Percentiles rank a stretch among this genome's conserved stretches.
phyloP scores from a whole-genome alignment of 495 filamentous ascomycete genomes.

The Hyaloscypha finlandica region DNA sequence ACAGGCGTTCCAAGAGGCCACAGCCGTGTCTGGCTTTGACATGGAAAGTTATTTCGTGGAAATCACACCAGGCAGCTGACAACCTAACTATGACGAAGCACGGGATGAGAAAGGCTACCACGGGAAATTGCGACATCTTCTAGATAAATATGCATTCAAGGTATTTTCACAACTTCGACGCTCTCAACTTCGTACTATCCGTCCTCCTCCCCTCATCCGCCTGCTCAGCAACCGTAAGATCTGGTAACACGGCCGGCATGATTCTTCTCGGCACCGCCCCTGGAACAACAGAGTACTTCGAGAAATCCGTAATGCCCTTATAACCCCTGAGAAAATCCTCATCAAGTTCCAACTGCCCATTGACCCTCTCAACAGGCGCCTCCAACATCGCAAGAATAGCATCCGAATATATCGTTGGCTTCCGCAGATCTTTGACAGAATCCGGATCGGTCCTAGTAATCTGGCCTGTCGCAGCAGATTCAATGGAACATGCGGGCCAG shows the following conservation, averaged over 20 bases:
- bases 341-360: slow-evolving; percentile 73
- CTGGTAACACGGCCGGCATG: slow-evolving; percentile 74
- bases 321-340: slow-evolving; percentile 77
- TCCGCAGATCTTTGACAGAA: slow-evolving; percentile 58
- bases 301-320: slow-evolving; percentile 67
- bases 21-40: too few relatives aligned
- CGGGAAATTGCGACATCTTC: too few relatives aligned
- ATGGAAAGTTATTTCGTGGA: too few relatives aligned
- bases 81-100: too few relatives aligned
- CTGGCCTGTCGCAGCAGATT: slow-evolving; percentile 69
- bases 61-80: too few relatives aligned
- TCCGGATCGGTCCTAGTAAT: slow-evolving; percentile 48
- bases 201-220: slow-evolving; percentile 75
- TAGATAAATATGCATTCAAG: background rate
- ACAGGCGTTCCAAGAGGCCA: too few relatives aligned
- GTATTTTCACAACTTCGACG: slow-evolving; percentile 18
- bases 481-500: slow-evolving; percentile 76
- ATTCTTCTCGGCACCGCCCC: slow-evolving; percentile 70
- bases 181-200: slow-evolving; percentile 57
- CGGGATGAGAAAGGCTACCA: too few relatives aligned
- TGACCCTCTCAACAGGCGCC: slow-evolving; percentile 61
- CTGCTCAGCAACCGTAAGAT: slow-evolving; percentile 75
- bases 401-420: slow-evolving; percentile 76
- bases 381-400: slow-evolving; percentile 74
- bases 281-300: slow-evolving; percentile 67